These are phyloP conservation scores for Fusarium pseudocircinatum DNA, from an alignment of 2,329 filamentous ascomycete species.

Conservation along the genomic window DNA sequence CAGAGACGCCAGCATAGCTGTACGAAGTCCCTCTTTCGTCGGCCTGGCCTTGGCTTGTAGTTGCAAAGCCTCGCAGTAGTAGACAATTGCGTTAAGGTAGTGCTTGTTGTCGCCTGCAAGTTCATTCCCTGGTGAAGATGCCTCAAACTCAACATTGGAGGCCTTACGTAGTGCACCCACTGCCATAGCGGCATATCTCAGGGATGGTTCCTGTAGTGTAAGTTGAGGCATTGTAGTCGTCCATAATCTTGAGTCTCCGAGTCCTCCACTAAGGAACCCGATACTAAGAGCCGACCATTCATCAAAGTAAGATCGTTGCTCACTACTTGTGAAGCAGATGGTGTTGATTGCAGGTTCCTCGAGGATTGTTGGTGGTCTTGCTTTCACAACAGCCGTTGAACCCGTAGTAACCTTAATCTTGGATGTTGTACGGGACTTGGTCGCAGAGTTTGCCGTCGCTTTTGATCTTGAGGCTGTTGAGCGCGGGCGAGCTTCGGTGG, in stretches of 20 bases:
- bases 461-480: constrained; percentile 13
- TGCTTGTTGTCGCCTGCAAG: constrained; percentile 47
- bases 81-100: constrained; percentile 52
- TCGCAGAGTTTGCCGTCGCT: background rate
- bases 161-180: constrained; percentile 53
- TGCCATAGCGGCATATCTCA: constrained; percentile 54
- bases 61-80: constrained; percentile 55
- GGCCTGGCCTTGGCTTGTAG: constrained; percentile 51
- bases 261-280: constrained; percentile 49
- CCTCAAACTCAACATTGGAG: constrained; percentile 37
- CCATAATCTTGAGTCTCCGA: constrained; percentile 50
- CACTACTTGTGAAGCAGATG: constrained; percentile 47
- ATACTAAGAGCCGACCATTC: constrained; percentile 51
- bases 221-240: constrained; percentile 54
- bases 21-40: constrained; percentile 50
- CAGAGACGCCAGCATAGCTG: constrained; percentile 52
- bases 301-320: constrained; percentile 51
- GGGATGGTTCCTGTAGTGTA: constrained; percentile 49
- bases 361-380: constrained; percentile 44
- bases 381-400: constrained; percentile 43
- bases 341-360: constrained; percentile 49
- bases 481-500: constrained; percentile 13
- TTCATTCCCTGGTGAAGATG: constrained; percentile 24
- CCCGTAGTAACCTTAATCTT: constrained; percentile 30
- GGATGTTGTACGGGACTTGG: constrained; percentile 11